phyloP scores from a whole-genome alignment of 805 yeast genomes.

The Saccharomycopsis fermentans region DNA sequence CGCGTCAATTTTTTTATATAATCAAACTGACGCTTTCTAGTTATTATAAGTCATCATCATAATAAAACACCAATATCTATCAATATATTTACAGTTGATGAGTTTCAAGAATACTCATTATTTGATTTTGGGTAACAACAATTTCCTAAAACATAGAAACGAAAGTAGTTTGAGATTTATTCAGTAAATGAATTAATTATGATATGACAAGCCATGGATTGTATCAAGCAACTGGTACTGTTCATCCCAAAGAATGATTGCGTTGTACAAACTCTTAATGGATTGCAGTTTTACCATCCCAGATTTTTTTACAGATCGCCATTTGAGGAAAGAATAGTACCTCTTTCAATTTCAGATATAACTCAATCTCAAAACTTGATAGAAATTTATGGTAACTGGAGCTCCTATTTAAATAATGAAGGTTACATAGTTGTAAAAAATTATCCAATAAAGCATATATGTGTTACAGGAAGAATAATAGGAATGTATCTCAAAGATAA shows the following conservation, averaged over 20 bases:
- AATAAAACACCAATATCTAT: background rate
- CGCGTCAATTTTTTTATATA: background rate
- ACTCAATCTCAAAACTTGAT: slow-evolving; percentile 9
- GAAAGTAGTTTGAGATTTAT: no score
- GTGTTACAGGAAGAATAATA: slow-evolving; percentile 12
- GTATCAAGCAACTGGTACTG: background rate
- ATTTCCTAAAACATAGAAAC: background rate
- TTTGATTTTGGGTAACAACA: no score
- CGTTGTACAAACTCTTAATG: background rate
- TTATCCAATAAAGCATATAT: slow-evolving; percentile 10
- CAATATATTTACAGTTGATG: background rate
- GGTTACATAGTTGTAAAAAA: slow-evolving; percentile 10
- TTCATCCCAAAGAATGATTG: slow-evolving; percentile 14
- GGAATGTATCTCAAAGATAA: slow-evolving; percentile 3
- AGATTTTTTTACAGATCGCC: slow-evolving; percentile 11
- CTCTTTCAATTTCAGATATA: slow-evolving; percentile 12
- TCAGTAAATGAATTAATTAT: background rate
- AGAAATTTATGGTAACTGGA: slow-evolving; percentile 5
- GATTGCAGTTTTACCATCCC: slow-evolving; percentile 11
- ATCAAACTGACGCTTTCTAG: no score
- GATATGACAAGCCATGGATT: background rate
- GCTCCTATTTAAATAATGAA: slow-evolving; percentile 1
- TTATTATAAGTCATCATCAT: no score
- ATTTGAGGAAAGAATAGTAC: slow-evolving; percentile 6
- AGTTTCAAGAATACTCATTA: no score